Evolutionary conservation across 164 flowering plant species (phyloP).

Genomic region (Vitis cinerea): DNA sequence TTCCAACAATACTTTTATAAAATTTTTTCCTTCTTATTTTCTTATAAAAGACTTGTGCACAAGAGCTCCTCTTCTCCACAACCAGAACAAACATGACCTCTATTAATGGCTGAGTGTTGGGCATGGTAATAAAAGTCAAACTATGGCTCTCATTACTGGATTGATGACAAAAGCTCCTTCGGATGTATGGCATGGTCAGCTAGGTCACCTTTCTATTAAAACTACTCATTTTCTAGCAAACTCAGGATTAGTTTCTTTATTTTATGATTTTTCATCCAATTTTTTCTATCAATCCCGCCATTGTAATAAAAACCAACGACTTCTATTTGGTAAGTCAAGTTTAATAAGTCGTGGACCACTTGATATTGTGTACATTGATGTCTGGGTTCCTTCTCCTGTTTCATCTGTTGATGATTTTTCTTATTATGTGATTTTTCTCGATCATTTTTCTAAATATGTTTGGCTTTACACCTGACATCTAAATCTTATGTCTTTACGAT

Average conservation of each 20-base stretch:
- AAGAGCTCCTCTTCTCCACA: background rate
- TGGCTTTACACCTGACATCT: background rate
- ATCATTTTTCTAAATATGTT: background rate
- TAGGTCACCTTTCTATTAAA: background rate
- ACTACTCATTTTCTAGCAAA: no score
- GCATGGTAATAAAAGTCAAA: background rate
- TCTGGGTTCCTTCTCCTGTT: background rate
- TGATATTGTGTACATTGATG: background rate
- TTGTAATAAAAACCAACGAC: background rate
- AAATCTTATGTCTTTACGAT: background rate
- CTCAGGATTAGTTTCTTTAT: background rate
- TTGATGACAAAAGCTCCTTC: background rate
- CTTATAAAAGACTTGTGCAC: background rate
- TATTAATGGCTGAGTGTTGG: no score
- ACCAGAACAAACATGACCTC: background rate
- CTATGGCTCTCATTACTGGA: background rate
- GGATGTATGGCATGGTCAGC: background rate
- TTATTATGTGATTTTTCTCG: no score
- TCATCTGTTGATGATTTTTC: no score
- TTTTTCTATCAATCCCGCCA: background rate
- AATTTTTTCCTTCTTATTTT: no score
- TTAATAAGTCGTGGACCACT: background rate
- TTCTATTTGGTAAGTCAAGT: background rate
- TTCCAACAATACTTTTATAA: no score
- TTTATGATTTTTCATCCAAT: background rate